These are phyloP conservation scores for Lanmaoa pseudosensibilis DNA, from an alignment of 768 basidiomycete genomes.

Conservation along the genomic window DNA sequence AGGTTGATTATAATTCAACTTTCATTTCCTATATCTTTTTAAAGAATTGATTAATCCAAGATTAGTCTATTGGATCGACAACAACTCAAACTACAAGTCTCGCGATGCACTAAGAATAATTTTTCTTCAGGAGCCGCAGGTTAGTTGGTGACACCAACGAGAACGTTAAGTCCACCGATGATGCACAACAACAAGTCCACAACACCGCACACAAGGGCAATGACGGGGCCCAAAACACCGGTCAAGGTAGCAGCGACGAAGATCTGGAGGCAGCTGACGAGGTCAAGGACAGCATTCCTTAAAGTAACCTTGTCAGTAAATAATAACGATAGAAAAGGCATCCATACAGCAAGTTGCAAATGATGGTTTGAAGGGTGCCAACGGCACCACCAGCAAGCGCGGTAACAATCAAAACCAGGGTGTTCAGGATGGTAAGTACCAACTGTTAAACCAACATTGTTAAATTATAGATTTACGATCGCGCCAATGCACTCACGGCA, in stretches of 20 bases:
- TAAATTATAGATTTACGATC: not conserved
- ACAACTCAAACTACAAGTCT: not conserved
- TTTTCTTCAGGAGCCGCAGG: not conserved
- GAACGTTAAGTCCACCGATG: not conserved
- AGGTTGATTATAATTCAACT: too few species aligned
- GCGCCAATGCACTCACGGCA: not conserved
- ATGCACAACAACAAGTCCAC: not conserved
- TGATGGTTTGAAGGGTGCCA: not conserved
- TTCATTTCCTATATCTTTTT: not conserved
- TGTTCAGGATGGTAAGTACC: not conserved
- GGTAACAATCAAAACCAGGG: not conserved
- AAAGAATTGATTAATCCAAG: not conserved
- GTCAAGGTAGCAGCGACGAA: not conserved
- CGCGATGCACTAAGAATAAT: not conserved
- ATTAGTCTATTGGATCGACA: not conserved
- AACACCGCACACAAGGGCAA: not conserved
- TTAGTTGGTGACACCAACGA: not conserved
- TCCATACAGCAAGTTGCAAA: slow-evolving; percentile 5
- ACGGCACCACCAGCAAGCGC: not conserved
- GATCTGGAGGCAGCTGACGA: slow-evolving; percentile 4
- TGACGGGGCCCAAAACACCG: not conserved
- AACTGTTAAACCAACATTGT: not conserved
- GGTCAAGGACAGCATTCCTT: not conserved
- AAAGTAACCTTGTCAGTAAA: not conserved
- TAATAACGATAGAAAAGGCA: not conserved